Conservation (phyloP, 257 asterid genomes). For the Nicotiana tabacum region DNA sequence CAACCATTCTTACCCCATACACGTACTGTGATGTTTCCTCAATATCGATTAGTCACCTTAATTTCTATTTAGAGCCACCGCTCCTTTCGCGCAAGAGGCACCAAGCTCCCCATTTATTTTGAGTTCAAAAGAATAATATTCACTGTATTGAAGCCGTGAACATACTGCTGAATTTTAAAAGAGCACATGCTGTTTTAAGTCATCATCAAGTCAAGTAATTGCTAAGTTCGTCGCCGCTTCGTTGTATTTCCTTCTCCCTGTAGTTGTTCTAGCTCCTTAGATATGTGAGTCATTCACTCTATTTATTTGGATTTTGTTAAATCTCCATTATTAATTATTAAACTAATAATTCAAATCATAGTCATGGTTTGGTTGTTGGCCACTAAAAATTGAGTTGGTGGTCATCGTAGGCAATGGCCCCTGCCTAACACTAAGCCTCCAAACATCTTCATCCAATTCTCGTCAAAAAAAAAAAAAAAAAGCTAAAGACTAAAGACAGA, state of each 20-base stretch:
- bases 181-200: neutral
- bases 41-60: too few species aligned
- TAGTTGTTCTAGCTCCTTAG: neutral
- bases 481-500: neutral
- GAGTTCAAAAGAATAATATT: neutral
- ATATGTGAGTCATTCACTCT: constrained; percentile 26
- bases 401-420: constrained; percentile 7
- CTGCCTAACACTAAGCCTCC: constrained; percentile 2
- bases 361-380: constrained; percentile 25
- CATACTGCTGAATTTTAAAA: neutral
- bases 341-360: neutral
- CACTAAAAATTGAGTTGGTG: constrained; percentile 13
- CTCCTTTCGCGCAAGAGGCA: too few species aligned
- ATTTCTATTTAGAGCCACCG: too few species aligned
- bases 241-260: neutral
- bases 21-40: too few species aligned
- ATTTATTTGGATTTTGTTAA: constrained; percentile 18
- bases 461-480: neutral
- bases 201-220: too few species aligned
- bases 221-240: too few species aligned
- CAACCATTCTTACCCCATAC: too few species aligned
- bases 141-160: neutral
- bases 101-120: too few species aligned
- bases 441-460: constrained; percentile 16
- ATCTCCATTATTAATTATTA: constrained; percentile 17